phyloP scores from a whole-genome alignment of 192 early-diverging fungal genomes.

The Coemansia sp. region DNA sequence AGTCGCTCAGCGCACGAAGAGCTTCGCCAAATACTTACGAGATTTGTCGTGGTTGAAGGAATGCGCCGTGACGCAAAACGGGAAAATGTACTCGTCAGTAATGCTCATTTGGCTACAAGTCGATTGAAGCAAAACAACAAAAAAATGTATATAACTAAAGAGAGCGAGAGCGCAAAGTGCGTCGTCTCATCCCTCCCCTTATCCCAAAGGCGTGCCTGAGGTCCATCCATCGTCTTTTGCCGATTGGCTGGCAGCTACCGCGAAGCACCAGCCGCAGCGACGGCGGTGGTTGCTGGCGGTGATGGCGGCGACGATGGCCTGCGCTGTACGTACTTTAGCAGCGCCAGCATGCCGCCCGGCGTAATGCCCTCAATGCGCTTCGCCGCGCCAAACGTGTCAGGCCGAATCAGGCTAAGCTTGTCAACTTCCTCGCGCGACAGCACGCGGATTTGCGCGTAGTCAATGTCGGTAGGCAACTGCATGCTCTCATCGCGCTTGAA shows the following conservation, averaged over 20 bases:
- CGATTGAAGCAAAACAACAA: background rate
- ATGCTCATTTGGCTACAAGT: conserved; percentile 34
- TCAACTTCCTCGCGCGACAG: conserved; percentile 57
- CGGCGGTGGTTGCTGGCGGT: background rate
- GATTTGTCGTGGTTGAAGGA: conserved; percentile 90
- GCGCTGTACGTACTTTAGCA: conserved; percentile 65
- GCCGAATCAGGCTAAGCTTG: conserved; percentile 35
- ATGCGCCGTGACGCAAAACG: conserved; percentile 83
- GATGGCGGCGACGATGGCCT: background rate
- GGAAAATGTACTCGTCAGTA: conserved; percentile 54
- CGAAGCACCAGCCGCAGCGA: background rate
- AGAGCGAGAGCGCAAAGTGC: too few relatives aligned
- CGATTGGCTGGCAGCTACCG: background rate
- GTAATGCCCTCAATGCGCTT: conserved; percentile 83
- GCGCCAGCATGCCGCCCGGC: conserved; percentile 69
- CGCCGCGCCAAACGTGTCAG: conserved; percentile 63
- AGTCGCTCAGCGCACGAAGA: background rate
- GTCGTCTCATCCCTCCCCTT: background rate
- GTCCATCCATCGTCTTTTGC: too few relatives aligned
- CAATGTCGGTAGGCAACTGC: conserved; percentile 63
- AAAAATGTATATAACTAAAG: too few relatives aligned
- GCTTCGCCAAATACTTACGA: conserved; percentile 59
- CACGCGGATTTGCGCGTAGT: conserved; percentile 59
- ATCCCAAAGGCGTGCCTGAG: background rate
- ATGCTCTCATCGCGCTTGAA: conserved; percentile 72